These are phyloP conservation scores for Marvania coccoides DNA, from an alignment of 139 green algal genomes.

Conservation along the genomic window DNA sequence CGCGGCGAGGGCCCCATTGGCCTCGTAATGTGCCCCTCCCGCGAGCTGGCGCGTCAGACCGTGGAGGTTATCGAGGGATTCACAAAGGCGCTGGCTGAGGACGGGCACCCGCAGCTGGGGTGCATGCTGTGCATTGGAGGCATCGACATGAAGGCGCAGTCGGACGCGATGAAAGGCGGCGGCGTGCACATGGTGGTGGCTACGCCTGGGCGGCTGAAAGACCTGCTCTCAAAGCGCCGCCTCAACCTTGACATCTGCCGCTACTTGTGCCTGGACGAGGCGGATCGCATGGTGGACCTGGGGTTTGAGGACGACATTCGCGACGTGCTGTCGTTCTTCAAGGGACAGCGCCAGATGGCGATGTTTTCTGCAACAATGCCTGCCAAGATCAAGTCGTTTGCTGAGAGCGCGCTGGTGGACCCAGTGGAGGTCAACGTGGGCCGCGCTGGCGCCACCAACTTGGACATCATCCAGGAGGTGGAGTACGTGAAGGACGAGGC, in stretches of 20 bases:
- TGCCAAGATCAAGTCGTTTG: conserved; percentile 95
- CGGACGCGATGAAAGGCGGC: conserved; percentile 21
- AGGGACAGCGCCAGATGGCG: conserved; percentile 89
- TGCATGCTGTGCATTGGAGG: conserved; percentile 85
- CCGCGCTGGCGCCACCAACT: conserved; percentile 86
- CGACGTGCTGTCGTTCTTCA: conserved; percentile 61
- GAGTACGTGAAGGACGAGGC: conserved; percentile 98
- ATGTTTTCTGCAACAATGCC: conserved; percentile 99
- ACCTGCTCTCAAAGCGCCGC: conserved; percentile 84
- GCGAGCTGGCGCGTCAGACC: conserved; percentile 92
- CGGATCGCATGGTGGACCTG: conserved; percentile 96
- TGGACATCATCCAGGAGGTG: conserved; percentile 97
- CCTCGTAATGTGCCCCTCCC: conserved; percentile 86
- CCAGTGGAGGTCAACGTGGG: conserved; percentile 89
- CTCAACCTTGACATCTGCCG: conserved; percentile 88
- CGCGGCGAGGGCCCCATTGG: conserved; percentile 83
- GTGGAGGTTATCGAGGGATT: conserved; percentile 64
- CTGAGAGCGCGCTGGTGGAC: conserved; percentile 87
- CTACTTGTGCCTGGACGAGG: conserved; percentile 96
- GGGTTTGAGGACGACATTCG: conserved; percentile 95
- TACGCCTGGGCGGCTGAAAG: conserved; percentile 91
- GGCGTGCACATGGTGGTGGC: conserved; percentile 90
- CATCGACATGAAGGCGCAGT: conserved; percentile 41
- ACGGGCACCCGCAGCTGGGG: conserved; percentile 66
- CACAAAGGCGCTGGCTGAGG: conserved; percentile 1